Evolutionary conservation across 768 basidiomycete genomes (phyloP), one percentile per base, ranked within the genome.

Genomic region (Nevesoporus exiguus): DNA sequence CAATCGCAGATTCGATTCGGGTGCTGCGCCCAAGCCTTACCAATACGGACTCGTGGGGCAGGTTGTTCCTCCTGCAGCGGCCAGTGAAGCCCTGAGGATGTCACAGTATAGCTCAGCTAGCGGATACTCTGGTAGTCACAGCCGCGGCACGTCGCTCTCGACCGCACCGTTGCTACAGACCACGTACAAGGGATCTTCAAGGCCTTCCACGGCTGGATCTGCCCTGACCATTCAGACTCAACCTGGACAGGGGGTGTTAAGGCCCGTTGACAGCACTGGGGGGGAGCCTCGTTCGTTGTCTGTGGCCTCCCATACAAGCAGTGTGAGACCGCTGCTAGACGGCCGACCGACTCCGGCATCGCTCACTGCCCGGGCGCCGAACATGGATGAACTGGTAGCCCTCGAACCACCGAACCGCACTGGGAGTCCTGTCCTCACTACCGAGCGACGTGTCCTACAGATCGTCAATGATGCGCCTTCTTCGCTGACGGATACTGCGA

Each of bases 21-120:
- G 45, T 37, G 67, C 70, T 27, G 75, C 77, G 44, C 82, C 80
- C 5, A 77, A 71, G 63, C 83, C 84, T 22, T 86, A 86, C 61
- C 75, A 81, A 60, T 86, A 86, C 57, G 84, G 83, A 17, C 73
- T 81, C 39, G 78, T 86, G 24, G 85, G 84, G 3, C 77, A 76
- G 22, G 62, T 70, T 33, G 15, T 58, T 7, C 59, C 68, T 10
- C 68, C 68, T 40, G 60, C 56, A 3, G 71, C 73, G 2, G 62
- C 66, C 0, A 62, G 64, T 34, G 72, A 60, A 24, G 61, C 64
- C 51, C 61, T 72, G 19, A 67, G 73, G 46, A 71, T 73, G 3
- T 75, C 78, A 5, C 66, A 65, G 7, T 56, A 67, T 39, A 43
- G 53, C 8, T 57, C 66, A 22, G 40, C 57, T 45, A 60, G 56